Evolutionary conservation across 192 early-diverging fungal species (phyloP).

Genomic region (Phlyctochytrium bullatum): DNA sequence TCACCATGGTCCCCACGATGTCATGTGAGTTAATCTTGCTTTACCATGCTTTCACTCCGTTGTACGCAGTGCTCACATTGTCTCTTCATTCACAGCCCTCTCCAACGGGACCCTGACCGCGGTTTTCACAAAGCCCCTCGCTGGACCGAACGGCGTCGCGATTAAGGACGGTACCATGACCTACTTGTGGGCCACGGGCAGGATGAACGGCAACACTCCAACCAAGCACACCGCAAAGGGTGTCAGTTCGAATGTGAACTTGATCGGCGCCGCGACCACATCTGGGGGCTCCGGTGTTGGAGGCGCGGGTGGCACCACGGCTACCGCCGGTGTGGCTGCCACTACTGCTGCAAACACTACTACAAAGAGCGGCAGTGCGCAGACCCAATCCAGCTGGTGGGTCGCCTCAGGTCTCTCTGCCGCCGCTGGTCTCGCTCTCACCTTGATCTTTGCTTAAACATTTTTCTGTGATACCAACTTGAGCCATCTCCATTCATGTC

Average conservation of each 20-base stretch:
- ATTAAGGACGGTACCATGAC: neutral
- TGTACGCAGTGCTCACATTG: neutral
- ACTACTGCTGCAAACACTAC: neutral
- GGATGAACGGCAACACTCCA: neutral
- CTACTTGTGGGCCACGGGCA: neutral
- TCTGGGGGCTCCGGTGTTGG: too few relatives aligned
- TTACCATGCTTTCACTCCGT: neutral
- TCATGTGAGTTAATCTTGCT: neutral
- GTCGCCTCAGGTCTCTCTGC: too few relatives aligned
- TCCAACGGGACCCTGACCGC: neutral
- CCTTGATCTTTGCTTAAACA: too few relatives aligned
- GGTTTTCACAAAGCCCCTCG: neutral
- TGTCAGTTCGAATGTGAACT: neutral
- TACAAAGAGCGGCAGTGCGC: neutral
- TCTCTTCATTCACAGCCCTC: neutral
- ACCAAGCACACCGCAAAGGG: neutral
- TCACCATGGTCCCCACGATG: neutral
- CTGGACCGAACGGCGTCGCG: neutral
- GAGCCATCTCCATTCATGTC: too few relatives aligned
- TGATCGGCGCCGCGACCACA: neutral
- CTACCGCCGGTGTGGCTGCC: neutral
- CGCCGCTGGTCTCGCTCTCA: too few relatives aligned
- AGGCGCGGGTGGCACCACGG: too few relatives aligned
- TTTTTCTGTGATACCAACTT: too few relatives aligned
- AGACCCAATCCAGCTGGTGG: too few relatives aligned